Evolutionary conservation across 2,329 filamentous ascomycete species (phyloP), one percentile per base, ranked within the genome.

Genomic region (Clonostachys sp.): DNA sequence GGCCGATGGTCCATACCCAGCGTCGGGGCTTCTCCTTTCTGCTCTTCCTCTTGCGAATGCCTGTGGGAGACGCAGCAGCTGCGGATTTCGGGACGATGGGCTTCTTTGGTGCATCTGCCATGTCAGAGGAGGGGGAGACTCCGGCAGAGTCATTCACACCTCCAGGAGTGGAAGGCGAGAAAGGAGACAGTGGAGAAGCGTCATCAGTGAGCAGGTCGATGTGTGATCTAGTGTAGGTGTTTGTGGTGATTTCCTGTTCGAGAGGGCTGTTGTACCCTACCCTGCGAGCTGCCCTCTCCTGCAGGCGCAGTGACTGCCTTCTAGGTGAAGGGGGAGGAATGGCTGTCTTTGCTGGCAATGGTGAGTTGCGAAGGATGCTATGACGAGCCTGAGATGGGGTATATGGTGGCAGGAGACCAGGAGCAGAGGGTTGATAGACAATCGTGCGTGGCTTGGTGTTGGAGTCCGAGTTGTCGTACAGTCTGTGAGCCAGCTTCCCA

Each of bases 351-450:
- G 78, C 76, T 17, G 80, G 79, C 7, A 85, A 68, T 16, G 82
- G 82, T 5, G 82, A 86, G 68, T 86, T 86, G 46, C 81, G 77
- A 18, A 86, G 72, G 55, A 86, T 86, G 62, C 80, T 84, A 59
- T 78, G 81, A 10, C 85, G 73, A 40, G 71, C 68, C 48, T 74
- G 73, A 34, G 81, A 77, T 51, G 81, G 81, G 2, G 69, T 77
- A 55, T 86, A 85, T 3, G 82, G 82, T 4, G 74, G 66, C 20
- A 66, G 67, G 5, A 53, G 42, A 18, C 49, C 50, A 41, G 48
- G 47, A 36, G 47, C 36, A n/a, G 36, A n/a, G 35, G 8, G 46
- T 8, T 14, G 34, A 7, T 34, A 20, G 44, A 35, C 47, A 13
- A 38, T 38, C n/a, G 41, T 38, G 13, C 36, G 30, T 20, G 46